Percentiles rank a stretch among this genome's conserved stretches.
Conservation (phyloP, 2,329 filamentous ascomycete species). For the Hirsutella minnesotensis region DNA sequence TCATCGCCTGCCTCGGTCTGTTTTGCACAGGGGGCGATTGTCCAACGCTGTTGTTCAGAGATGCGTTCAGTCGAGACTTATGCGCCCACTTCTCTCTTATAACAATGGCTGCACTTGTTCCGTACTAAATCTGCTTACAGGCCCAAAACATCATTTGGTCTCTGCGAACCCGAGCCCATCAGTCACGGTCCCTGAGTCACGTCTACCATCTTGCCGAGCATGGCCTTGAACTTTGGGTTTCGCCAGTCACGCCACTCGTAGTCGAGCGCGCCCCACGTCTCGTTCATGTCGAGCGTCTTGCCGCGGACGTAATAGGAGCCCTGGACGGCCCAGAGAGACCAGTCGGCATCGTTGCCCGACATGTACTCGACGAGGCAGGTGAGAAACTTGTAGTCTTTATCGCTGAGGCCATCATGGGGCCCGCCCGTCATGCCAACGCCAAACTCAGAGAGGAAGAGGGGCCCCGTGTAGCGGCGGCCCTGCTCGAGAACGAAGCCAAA, state of each 20-base stretch:
- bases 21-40: no score
- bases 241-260: slow-evolving; percentile 26
- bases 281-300: slow-evolving; percentile 35
- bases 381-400: slow-evolving; percentile 35
- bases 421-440: slow-evolving; percentile 38
- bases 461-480: slow-evolving; percentile 33
- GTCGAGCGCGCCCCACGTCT: slow-evolving; percentile 39
- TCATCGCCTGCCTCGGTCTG: no score
- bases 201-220: slow-evolving; percentile 26
- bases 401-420: slow-evolving; percentile 26
- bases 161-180: no score
- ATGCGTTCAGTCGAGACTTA: no score
- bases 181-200: slow-evolving; percentile 22
- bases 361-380: slow-evolving; percentile 40
- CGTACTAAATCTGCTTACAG: no score
- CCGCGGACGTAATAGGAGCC: slow-evolving; percentile 48
- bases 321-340: slow-evolving; percentile 46
- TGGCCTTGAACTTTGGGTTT: slow-evolving; percentile 21
- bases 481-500: slow-evolving; percentile 41
- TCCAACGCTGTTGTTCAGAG: no score
- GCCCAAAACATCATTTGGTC: no score
- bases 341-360: slow-evolving; percentile 44
- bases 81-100: no score
- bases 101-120: no score
- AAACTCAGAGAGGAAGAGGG: slow-evolving; percentile 48